A percentile compares a stretch with the other conserved stretches of the same genome.
Evolutionary conservation across 1,139 yeast genomes (phyloP).

Genomic region (Geotrichum phurueaensis): DNA sequence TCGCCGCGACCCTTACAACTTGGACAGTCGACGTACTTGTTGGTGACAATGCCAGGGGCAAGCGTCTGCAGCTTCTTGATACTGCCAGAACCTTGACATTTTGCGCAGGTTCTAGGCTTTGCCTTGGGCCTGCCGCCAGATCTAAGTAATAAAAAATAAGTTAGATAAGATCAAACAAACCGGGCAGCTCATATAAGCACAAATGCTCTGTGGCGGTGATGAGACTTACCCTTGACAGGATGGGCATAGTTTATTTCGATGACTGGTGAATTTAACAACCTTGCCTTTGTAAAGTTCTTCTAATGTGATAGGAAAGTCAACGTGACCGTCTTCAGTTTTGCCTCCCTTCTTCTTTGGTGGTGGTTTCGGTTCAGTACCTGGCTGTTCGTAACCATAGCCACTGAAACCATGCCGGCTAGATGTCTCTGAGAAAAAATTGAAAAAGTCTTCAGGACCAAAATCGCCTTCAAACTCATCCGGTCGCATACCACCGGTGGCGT

Average conservation of each 20-base stretch:
- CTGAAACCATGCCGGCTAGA: constrained; percentile 22
- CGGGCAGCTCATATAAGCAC: neutral
- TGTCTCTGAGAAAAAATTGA: constrained; percentile 51
- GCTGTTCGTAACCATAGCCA: constrained; percentile 21
- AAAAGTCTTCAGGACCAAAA: constrained; percentile 59
- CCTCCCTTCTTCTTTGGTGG: constrained; percentile 19
- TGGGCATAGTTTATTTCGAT: constrained; percentile 66
- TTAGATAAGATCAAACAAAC: neutral
- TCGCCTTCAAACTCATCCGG: constrained; percentile 34
- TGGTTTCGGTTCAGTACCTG: constrained; percentile 16
- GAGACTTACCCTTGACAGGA: constrained; percentile 54
- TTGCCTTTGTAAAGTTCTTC: constrained; percentile 85
- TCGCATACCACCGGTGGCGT: constrained; percentile 1
- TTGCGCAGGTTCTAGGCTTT: constrained; percentile 48
- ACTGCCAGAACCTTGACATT: constrained; percentile 71
- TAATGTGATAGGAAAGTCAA: constrained; percentile 58
- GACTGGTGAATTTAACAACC: constrained; percentile 64
- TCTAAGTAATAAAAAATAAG: constrained; percentile 3
- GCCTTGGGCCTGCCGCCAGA: constrained; percentile 65
- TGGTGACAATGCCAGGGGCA: constrained; percentile 72
- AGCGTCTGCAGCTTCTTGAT: constrained; percentile 56
- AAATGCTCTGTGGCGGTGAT: neutral
- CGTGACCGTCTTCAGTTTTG: constrained; percentile 59
- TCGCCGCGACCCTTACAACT: constrained; percentile 71
- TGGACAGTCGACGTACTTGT: constrained; percentile 57